Conservation (phyloP, 1,284 basidiomycete species). For the Naganishia cerealis region DNA sequence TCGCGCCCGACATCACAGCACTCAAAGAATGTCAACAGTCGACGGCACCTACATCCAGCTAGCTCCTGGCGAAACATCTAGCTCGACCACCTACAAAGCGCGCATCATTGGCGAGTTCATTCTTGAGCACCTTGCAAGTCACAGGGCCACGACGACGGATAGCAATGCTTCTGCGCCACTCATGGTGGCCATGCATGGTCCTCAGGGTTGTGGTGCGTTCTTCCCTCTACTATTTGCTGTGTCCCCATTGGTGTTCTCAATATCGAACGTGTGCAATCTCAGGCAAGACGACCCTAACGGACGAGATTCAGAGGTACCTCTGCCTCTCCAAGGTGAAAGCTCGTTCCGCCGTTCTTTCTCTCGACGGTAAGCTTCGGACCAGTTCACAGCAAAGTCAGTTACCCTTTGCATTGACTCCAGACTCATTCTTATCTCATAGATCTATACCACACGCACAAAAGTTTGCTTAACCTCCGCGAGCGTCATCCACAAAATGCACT, state of each 20-base stretch:
- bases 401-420: not conserved
- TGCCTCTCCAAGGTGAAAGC: not conserved
- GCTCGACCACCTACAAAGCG: slow-evolving; percentile 25
- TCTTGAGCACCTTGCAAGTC: not conserved
- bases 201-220: slow-evolving; percentile 34
- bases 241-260: not conserved
- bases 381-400: not conserved
- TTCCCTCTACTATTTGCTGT: not conserved
- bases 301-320: slow-evolving; percentile 31
- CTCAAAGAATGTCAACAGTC: too few relatives aligned
- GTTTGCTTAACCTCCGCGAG: slow-evolving; percentile 60
- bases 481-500: slow-evolving; percentile 64
- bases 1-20: too few relatives aligned
- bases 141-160: not conserved
- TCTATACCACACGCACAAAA: slow-evolving; percentile 71
- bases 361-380: slow-evolving; percentile 34
- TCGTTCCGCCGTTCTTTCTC: slow-evolving; percentile 35
- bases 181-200: slow-evolving; percentile 39
- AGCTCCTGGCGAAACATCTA: not conserved
- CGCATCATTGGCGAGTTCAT: slow-evolving; percentile 24
- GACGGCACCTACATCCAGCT: not conserved
- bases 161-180: slow-evolving; percentile 21
- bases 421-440: slow-evolving; percentile 55
- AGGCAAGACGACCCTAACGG: slow-evolving; percentile 38
- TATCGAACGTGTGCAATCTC: not conserved